Evolutionary conservation across 2,329 filamentous ascomycete genomes (phyloP).

Genomic region (Leptographium lundbergii): DNA sequence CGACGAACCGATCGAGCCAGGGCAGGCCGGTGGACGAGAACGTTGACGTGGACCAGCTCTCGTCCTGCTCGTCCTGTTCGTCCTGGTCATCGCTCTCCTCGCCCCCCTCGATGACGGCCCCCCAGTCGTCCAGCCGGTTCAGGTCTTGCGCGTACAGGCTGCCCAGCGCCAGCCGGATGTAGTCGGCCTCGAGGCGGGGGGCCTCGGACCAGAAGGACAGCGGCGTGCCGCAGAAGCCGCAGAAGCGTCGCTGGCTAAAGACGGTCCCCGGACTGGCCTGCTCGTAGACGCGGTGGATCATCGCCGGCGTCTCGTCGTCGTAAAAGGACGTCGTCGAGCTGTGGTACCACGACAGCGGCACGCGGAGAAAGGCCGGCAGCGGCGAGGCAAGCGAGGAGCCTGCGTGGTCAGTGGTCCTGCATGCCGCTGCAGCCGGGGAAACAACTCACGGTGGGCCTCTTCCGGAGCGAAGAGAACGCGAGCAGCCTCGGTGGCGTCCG

Average conservation of each 20-base stretch:
- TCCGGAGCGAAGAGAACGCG: constrained; percentile 66
- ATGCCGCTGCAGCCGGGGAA: neutral
- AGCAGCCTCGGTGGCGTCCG: constrained; percentile 39
- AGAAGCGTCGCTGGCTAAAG: constrained; percentile 63
- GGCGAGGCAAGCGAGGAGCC: constrained; percentile 59
- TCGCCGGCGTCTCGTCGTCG: constrained; percentile 58
- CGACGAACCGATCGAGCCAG: constrained; percentile 76
- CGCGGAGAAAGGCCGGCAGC: constrained; percentile 68
- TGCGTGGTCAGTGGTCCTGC: constrained; percentile 13
- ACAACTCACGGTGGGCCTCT: constrained; percentile 53
- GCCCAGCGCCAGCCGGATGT: constrained; percentile 70
- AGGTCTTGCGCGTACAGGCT: constrained; percentile 62
- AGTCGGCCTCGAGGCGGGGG: constrained; percentile 58
- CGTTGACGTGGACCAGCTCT: constrained; percentile 40
- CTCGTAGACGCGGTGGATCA: constrained; percentile 56
- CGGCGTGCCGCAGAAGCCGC: constrained; percentile 82
- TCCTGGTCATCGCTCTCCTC: constrained; percentile 16
- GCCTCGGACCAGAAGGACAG: constrained; percentile 73
- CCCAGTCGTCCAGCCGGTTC: constrained; percentile 58
- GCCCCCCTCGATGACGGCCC: constrained; percentile 45
- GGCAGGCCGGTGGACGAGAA: constrained; percentile 43
- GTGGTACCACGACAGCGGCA: constrained; percentile 71
- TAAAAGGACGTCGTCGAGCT: constrained; percentile 64
- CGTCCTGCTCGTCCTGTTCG: constrained; percentile 15
- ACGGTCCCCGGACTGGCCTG: constrained; percentile 32